Evolutionary conservation across 2,329 filamentous ascomycete species (phyloP), one percentile per base, ranked within the genome.

Genomic region (Monilinia fructigena): DNA sequence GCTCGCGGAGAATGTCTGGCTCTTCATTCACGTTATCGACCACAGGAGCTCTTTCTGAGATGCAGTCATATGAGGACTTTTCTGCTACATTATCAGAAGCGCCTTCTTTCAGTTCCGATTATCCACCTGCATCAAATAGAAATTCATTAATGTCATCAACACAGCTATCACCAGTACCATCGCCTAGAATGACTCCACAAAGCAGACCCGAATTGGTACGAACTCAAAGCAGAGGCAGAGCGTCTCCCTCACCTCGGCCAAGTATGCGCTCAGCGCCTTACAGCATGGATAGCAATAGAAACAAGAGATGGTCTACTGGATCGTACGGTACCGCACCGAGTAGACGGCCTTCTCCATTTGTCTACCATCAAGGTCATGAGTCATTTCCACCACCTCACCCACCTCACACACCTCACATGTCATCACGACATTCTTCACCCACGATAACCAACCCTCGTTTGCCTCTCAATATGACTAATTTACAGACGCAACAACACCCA

Each of bases 301-400:
- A 83, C 75, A 92, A 92, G 81, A 83, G 90, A 71, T 93, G 90
- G 89, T 92, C 90, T 26, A 92, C 90, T 4, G 89, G 89, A 18
- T 91, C 88, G 4, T 91, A 89, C 68, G 87, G 83, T 26, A 83
- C 86, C 1, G 77, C 80, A 26, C 81, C 81, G 31, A 85, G 79
- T 72, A 80, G 84, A 66, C 81, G 87, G 42, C 82, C 83, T 35
- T 82, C 86, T 42, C 83, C 88, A 2, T 86, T 87, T 70, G 81
- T 88, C 54, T 88, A 88, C 76, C 84, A 89, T 70, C 82, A 85
- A 68, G 80, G 82, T 4, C 82, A 85, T 63, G 87, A 89, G 63
- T 79, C 83, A 40, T 87, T 86, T 72, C 84, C 83, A 55, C 20
- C 59, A 67, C 75, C 81, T 35, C 82, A 84, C 63, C 75, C 77